Percentiles rank a stretch among this genome's conserved stretches.
Evolutionary conservation across 202 grass and related monocot genomes (phyloP).

Genomic region (Panicum virgatum): DNA sequence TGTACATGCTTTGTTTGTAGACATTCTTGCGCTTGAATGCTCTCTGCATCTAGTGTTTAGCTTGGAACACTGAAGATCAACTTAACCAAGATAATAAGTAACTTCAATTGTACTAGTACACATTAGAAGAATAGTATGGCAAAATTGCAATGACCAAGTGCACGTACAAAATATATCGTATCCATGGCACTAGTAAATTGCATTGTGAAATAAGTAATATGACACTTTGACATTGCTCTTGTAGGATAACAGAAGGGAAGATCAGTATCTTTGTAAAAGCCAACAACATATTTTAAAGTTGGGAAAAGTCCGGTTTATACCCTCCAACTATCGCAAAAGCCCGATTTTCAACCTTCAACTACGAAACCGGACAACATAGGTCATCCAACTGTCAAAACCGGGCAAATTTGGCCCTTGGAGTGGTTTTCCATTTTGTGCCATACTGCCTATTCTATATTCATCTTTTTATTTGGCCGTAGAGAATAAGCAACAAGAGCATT

Average conservation of each 20-base stretch:
- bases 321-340: too few species aligned
- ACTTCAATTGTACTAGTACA: neutral
- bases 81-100: neutral
- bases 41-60: too few species aligned
- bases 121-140: neutral
- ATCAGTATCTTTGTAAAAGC: slow-evolving; percentile 53
- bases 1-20: too few species aligned
- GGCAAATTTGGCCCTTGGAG: too few species aligned
- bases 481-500: too few species aligned
- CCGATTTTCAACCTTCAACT: too few species aligned
- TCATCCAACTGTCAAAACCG: too few species aligned
- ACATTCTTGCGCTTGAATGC: too few species aligned
- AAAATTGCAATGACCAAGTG: neutral
- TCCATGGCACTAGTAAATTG: slow-evolving; percentile 7
- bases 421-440: too few species aligned
- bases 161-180: neutral
- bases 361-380: too few species aligned
- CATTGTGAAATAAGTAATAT: slow-evolving; percentile 15
- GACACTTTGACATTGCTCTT: slow-evolving; percentile 44
- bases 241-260: slow-evolving; percentile 66
- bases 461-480: neutral
- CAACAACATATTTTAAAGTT: slow-evolving; percentile 56
- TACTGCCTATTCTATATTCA: slow-evolving; percentile 49
- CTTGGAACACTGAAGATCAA: neutral
- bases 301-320: too few species aligned